Evolutionary conservation across 2,329 filamentous ascomycete genomes (phyloP).

Genomic region (Fusarium sublunatum): DNA sequence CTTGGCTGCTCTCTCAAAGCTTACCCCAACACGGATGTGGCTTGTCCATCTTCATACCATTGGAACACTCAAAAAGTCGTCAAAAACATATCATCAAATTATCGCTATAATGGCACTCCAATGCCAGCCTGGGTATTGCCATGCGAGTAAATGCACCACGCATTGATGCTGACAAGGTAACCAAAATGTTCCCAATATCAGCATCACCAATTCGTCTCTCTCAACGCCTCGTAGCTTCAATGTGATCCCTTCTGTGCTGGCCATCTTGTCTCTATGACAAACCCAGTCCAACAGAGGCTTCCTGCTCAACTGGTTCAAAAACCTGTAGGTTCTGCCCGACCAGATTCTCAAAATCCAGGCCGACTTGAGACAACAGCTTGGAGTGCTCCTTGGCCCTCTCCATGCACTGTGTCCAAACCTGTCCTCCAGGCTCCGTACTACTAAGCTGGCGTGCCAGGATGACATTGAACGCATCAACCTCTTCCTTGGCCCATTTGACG

Average conservation of each 20-base stretch:
- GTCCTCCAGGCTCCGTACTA: constrained; percentile 80
- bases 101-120: constrained; percentile 15
- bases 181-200: constrained; percentile 28
- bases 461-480: constrained; percentile 89
- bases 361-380: constrained; percentile 82
- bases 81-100: constrained; percentile 3
- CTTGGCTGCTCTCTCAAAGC: constrained; percentile 7
- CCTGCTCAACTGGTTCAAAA: constrained; percentile 38
- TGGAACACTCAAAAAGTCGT: background rate
- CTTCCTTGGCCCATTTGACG: constrained; percentile 98
- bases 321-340: constrained; percentile 69
- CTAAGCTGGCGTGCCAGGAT: constrained; percentile 87
- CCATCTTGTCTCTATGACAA: constrained; percentile 39
- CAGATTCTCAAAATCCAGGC: constrained; percentile 87
- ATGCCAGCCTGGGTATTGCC: constrained; percentile 29
- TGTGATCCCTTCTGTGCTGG: background rate
- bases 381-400: constrained; percentile 84
- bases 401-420: constrained; percentile 85
- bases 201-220: constrained; percentile 10
- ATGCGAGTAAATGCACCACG: constrained; percentile 1
- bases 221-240: constrained; percentile 5
- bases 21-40: constrained; percentile 27
- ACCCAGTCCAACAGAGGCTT: constrained; percentile 47
- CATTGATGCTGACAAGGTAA: constrained; percentile 30
- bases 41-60: constrained; percentile 11